Conservation (phyloP, 2,329 filamentous ascomycete species). For the Calonectria pteridis region DNA sequence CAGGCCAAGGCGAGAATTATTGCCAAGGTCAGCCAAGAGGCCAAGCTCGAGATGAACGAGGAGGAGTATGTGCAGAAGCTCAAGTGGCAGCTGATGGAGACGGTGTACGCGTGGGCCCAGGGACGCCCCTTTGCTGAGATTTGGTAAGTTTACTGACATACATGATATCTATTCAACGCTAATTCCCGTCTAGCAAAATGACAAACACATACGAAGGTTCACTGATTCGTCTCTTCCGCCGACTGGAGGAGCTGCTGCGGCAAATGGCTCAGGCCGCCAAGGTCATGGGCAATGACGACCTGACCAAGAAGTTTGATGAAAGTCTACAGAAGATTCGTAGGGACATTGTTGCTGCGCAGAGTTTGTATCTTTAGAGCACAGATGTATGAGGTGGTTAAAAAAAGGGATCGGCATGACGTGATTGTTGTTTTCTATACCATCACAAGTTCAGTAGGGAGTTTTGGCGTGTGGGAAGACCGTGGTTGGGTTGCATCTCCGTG, state of each 20-base stretch:
- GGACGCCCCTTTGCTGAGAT: conserved; percentile 93
- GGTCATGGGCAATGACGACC: conserved; percentile 97
- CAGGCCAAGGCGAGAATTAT: conserved; percentile 88
- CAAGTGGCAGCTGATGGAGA: conserved; percentile 97
- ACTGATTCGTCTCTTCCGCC: conserved; percentile 94
- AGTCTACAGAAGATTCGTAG: conserved; percentile 87
- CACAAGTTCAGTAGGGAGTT: conserved; percentile 39
- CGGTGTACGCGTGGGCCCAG: conserved; percentile 91
- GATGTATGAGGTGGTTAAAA: conserved; percentile 20
- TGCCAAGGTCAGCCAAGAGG: conserved; percentile 94
- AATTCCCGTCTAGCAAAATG: conserved; percentile 81
- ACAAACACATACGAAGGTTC: conserved; percentile 98
- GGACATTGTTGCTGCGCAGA: conserved; percentile 96
- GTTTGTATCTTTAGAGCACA: conserved; percentile 80
- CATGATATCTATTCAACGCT: conserved; percentile 21
- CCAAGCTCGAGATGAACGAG: conserved; percentile 93
- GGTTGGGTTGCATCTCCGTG: conserved; percentile 24
- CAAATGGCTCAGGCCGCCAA: conserved; percentile 97
- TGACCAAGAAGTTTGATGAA: conserved; percentile 91
- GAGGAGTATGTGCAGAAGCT: conserved; percentile 92
- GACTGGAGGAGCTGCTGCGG: conserved; percentile 91
- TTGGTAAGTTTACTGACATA: conserved; percentile 75
- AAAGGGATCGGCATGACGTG: conserved; percentile 25
- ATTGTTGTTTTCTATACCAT: conserved; percentile 40
- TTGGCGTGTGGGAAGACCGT: conserved; percentile 38